Conservation (phyloP, 352 stramenopile species). For the Phytophthora cryptogea region DNA sequence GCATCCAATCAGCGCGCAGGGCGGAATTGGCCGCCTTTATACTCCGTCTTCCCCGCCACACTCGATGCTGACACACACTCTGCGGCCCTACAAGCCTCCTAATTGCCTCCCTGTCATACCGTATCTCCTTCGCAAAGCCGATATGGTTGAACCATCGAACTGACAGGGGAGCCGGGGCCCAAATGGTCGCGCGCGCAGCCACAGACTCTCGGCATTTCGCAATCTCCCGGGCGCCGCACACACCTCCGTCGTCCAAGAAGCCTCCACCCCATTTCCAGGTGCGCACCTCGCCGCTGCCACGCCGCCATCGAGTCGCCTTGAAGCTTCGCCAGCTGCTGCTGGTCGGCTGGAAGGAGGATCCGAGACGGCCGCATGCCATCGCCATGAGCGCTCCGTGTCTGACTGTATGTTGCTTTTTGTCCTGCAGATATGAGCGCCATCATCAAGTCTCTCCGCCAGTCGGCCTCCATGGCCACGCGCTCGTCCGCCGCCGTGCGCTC, state of each 20-base stretch:
- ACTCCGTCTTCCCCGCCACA: neutral
- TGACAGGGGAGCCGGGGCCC: neutral
- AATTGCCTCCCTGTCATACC: neutral
- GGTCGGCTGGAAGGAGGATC: constrained; percentile 7
- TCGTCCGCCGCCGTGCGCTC: constrained; percentile 50
- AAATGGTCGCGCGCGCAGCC: constrained; percentile 33
- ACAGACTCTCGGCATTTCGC: constrained; percentile 36
- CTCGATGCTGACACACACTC: neutral
- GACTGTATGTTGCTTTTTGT: constrained; percentile 7
- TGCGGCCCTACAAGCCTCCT: neutral
- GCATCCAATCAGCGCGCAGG: constrained; percentile 26
- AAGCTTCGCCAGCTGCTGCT: constrained; percentile 13
- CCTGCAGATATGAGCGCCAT: constrained; percentile 62
- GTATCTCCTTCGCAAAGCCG: constrained; percentile 12
- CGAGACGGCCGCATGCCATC: neutral
- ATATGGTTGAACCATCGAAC: constrained; percentile 25
- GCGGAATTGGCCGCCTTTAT: neutral
- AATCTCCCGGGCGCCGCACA: constrained; percentile 34
- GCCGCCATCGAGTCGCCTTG: neutral
- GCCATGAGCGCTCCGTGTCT: neutral
- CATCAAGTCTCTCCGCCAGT: constrained; percentile 67
- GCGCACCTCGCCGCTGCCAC: neutral
- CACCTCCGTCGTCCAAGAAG: constrained; percentile 12
- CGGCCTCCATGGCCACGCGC: constrained; percentile 44
- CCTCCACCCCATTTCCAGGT: constrained; percentile 20